phyloP scores from a whole-genome alignment of 2,329 filamentous ascomycete species.

The Colletotrichum paranaense region DNA sequence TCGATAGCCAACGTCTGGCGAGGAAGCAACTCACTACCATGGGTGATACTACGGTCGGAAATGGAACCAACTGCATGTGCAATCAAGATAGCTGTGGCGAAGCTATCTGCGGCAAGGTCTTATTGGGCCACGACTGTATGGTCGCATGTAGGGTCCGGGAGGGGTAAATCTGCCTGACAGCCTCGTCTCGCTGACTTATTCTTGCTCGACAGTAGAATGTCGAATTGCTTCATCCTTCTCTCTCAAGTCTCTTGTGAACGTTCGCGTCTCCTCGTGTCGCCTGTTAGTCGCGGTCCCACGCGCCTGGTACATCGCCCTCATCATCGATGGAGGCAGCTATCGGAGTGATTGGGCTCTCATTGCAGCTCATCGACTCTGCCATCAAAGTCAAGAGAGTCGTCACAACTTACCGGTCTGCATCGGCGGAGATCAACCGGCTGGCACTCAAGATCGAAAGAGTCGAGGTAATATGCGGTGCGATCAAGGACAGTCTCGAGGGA shows the following conservation, averaged over 20 bases:
- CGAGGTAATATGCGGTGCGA: constrained; percentile 1
- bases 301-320: neutral
- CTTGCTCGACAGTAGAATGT: neutral
- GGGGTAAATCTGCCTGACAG: neutral
- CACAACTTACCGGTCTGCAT: constrained; percentile 23
- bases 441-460: neutral
- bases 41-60: neutral
- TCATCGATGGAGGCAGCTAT: constrained; percentile 23
- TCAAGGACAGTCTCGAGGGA: neutral
- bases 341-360: constrained; percentile 21
- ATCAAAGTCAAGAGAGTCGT: constrained; percentile 67
- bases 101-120: neutral
- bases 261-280: neutral
- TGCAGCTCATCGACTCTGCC: constrained; percentile 18
- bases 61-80: neutral
- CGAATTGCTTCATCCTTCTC: neutral
- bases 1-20: neutral
- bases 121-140: neutral
- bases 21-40: neutral
- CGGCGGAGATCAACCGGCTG: constrained; percentile 6
- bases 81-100: neutral
- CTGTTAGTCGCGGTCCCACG: neutral
- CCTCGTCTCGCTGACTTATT: neutral
- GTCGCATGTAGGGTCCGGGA: neutral
- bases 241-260: neutral